These are phyloP conservation scores for Komagataella pastoris DNA, from an alignment of 805 yeast genomes.

Conservation along the genomic window DNA sequence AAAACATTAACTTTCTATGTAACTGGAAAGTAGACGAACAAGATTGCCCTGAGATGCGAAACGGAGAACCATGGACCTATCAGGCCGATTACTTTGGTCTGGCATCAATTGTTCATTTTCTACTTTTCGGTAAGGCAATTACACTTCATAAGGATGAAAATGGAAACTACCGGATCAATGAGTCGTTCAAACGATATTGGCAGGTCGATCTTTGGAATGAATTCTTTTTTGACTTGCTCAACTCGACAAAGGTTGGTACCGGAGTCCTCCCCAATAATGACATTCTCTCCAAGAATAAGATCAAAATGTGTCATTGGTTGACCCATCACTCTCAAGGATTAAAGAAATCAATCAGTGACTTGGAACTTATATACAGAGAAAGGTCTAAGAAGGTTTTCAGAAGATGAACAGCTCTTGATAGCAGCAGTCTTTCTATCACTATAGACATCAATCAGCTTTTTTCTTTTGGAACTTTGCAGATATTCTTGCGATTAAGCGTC, in stretches of 20 bases:
- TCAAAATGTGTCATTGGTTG: slow-evolving; percentile 29
- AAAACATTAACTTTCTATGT: slow-evolving; percentile 35
- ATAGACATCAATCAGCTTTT: neutral
- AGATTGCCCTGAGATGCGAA: slow-evolving; percentile 65
- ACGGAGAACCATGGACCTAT: slow-evolving; percentile 52
- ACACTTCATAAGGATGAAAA: slow-evolving; percentile 15
- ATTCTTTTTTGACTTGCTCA: slow-evolving; percentile 49
- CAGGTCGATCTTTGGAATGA: slow-evolving; percentile 57
- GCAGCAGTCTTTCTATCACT: neutral
- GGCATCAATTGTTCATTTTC: slow-evolving; percentile 59
- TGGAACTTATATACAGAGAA: neutral
- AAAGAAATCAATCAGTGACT: neutral
- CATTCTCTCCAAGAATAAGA: slow-evolving; percentile 19
- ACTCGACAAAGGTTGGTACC: slow-evolving; percentile 25
- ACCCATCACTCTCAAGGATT: neutral
- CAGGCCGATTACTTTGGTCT: slow-evolving; percentile 79
- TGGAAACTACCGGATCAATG: slow-evolving; percentile 20
- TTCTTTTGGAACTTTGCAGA: neutral
- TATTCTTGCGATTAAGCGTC: neutral
- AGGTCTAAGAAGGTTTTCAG: neutral
- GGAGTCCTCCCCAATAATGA: slow-evolving; percentile 25
- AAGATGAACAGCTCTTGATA: neutral
- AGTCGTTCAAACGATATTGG: slow-evolving; percentile 62
- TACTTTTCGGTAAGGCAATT: slow-evolving; percentile 60
- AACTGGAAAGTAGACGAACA: slow-evolving; percentile 47